These are phyloP conservation scores for Colletotrichum orbiculare DNA, from an alignment of 2,329 filamentous ascomycete genomes.

Conservation along the genomic window DNA sequence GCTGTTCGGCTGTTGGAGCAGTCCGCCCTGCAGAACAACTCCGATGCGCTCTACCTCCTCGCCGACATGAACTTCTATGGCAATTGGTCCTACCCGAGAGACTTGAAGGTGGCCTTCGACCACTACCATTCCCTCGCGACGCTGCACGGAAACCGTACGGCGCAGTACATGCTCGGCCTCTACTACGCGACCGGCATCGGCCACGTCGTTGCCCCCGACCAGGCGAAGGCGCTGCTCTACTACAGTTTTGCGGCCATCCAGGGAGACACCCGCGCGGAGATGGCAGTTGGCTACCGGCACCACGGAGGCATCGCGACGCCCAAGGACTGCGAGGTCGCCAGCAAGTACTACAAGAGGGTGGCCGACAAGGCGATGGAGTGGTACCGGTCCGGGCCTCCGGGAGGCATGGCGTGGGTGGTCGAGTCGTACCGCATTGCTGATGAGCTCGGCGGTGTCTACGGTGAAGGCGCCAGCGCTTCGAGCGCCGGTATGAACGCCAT, in stretches of 20 bases:
- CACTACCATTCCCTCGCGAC: conserved; percentile 84
- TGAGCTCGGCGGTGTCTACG: conserved; percentile 91
- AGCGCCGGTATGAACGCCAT: conserved; percentile 88
- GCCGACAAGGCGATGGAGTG: conserved; percentile 93
- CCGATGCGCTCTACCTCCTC: conserved; percentile 88
- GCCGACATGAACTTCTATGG: conserved; percentile 98
- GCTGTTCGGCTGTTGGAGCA: conserved; percentile 65
- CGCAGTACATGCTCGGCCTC: conserved; percentile 94
- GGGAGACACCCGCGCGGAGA: conserved; percentile 87
- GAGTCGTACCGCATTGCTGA: conserved; percentile 91
- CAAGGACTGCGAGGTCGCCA: conserved; percentile 85
- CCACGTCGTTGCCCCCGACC: conserved; percentile 81
- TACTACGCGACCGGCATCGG: conserved; percentile 96
- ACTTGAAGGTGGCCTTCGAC: conserved; percentile 82
- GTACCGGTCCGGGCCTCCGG: conserved; percentile 89
- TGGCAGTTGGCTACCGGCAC: conserved; percentile 91
- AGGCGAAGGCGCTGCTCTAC: conserved; percentile 91
- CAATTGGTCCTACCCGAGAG: conserved; percentile 87
- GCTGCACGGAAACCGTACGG: conserved; percentile 86
- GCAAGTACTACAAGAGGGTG: conserved; percentile 90
- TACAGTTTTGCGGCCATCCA: conserved; percentile 92
- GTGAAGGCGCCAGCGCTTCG: conserved; percentile 90
- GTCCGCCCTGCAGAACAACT: conserved; percentile 67
- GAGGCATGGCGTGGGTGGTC: conserved; percentile 80
- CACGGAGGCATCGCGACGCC: conserved; percentile 86